Evolutionary conservation across 495 filamentous ascomycete genomes (phyloP).

Genomic region (Neurospora sp.): DNA sequence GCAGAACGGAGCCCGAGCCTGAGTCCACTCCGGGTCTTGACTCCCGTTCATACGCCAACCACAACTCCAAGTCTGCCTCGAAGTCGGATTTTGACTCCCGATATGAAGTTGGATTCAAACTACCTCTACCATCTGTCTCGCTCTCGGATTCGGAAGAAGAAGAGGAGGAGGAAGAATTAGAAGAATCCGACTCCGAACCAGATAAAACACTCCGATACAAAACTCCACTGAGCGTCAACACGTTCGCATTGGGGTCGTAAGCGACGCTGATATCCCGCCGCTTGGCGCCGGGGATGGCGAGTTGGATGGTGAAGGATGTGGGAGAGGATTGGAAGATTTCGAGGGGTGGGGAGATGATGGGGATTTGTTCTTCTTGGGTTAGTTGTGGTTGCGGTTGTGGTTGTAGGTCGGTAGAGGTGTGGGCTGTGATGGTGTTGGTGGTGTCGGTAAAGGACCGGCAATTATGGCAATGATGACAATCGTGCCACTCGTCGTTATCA

Average conservation of each 20-base stretch:
- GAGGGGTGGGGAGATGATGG: slow-evolving; percentile 48
- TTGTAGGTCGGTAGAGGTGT: neutral
- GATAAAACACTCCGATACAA: slow-evolving; percentile 38
- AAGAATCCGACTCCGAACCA: neutral
- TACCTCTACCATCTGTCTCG: neutral
- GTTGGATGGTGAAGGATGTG: slow-evolving; percentile 53
- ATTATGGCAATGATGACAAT: neutral
- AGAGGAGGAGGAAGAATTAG: neutral
- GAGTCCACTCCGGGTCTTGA: neutral
- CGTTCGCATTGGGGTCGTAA: slow-evolving; percentile 58
- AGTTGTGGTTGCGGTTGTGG: too few species aligned
- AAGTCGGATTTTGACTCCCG: neutral
- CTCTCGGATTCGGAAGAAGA: neutral
- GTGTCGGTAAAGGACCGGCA: neutral
- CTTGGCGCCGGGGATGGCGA: slow-evolving; percentile 65
- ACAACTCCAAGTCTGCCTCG: neutral
- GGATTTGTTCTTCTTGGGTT: too few species aligned
- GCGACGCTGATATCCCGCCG: slow-evolving; percentile 69
- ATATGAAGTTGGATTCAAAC: neutral
- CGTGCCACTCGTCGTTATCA: neutral
- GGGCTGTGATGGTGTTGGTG: neutral
- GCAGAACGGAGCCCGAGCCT: neutral
- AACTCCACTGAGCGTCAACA: slow-evolving; percentile 58
- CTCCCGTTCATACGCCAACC: neutral
- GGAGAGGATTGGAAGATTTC: slow-evolving; percentile 61